These are phyloP conservation scores for Penicillium pancosmium DNA, from an alignment of 495 filamentous ascomycete genomes.

Conservation along the genomic window DNA sequence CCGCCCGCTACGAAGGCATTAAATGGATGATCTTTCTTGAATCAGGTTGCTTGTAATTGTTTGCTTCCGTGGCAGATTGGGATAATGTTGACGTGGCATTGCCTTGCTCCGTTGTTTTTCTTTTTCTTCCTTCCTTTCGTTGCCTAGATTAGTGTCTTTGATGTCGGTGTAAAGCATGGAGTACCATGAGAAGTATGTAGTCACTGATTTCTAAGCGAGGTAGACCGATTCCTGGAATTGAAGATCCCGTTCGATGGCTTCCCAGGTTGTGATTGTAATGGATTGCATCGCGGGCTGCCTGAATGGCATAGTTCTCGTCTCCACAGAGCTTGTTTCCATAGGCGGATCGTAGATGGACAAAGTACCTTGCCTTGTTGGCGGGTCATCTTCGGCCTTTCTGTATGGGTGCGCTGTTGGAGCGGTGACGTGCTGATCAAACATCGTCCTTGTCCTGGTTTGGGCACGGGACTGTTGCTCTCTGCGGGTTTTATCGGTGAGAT, in stretches of 20 bases:
- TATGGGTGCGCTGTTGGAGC: not conserved
- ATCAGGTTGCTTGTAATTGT: too few relatives aligned
- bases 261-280: not conserved
- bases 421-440: slow-evolving; percentile 5
- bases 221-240: too few relatives aligned
- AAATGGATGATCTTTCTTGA: too few relatives aligned
- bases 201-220: too few relatives aligned
- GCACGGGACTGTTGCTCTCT: not conserved
- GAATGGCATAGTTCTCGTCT: not conserved
- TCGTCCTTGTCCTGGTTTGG: not conserved
- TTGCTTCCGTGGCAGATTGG: too few relatives aligned
- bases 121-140: too few relatives aligned
- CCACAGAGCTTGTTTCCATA: slow-evolving; percentile 4
- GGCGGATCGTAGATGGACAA: not conserved
- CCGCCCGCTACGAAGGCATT: too few relatives aligned
- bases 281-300: not conserved
- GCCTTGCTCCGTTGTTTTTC: too few relatives aligned
- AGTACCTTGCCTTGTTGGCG: slow-evolving; percentile 1
- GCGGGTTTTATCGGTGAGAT: slow-evolving; percentile 3
- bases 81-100: too few relatives aligned
- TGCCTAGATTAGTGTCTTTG: too few relatives aligned
- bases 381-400: not conserved
- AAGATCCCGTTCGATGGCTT: not conserved
- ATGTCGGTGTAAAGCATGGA: too few relatives aligned
- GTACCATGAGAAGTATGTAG: too few relatives aligned